Base-by-base conservation (phyloP, 129 eudicot species). In the Artemisia argyi region DNA sequence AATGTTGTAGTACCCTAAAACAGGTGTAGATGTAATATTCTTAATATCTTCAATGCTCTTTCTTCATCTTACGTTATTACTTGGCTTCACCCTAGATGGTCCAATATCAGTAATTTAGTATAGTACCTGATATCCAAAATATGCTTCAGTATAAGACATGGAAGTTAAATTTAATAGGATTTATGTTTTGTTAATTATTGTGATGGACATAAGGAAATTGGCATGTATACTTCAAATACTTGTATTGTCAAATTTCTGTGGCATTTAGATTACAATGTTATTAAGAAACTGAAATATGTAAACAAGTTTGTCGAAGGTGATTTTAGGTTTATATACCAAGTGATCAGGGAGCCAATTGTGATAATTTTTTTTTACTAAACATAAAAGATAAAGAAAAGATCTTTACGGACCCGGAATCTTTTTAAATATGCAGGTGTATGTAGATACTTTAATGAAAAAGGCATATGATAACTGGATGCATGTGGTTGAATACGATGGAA, bases 381-480 rank as follows among this genome's bases (percentile, higher is more conserved):
- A 65, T 16, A 5, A 6, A 17, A 15, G n/a, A 14, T 26, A 30
- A 55, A 26, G 3, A 66, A 14, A 16, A 57, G 62, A 72, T 58
- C 3, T 46, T 74, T 14, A 68, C 18, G 0, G 7, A 46, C 11
- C 19, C 48, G 13, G 49, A 60, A 62, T 78, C 50, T 52, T 51
- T 73, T 76, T 65, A 39, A 73, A 68, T 66, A 39, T 73, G 73
- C 85, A 95, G 99, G 86, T 84, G 35, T 95, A 57, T 82, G 99
- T 89, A 17, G 99, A 95, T 74, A 76, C 94, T 22, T 68, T 95
- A 80, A 88, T 95, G 77, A 95, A 91, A 87, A 95, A 95, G 83
- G 99, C 99, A 14, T 95, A 95, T 67, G 99, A 95, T 74, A 91
- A 95, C 73, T 95, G 99, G 99, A 85, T 81, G 88, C 85, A 91